Percentiles rank a stretch among this genome's conserved stretches.
Conservation (phyloP, 2,329 filamentous ascomycete genomes). For the Rhynchosporium secalis region DNA sequence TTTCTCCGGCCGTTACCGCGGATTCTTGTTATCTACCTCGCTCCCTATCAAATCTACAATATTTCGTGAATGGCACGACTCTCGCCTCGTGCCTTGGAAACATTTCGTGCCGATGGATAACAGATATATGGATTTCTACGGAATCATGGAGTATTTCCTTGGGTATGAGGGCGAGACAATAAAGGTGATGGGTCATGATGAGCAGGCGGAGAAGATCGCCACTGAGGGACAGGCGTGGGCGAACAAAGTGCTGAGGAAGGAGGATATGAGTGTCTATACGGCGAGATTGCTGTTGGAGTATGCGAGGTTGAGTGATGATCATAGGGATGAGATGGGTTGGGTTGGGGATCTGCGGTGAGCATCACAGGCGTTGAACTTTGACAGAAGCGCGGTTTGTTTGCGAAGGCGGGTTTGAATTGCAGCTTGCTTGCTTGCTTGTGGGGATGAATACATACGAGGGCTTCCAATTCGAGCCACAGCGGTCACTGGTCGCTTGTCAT, state of each 20-base stretch:
- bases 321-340: conserved; percentile 40
- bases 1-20: conserved; percentile 68
- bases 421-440: no score
- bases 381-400: not conserved
- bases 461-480: no score
- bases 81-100: conserved; percentile 71
- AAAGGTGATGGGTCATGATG: conserved; percentile 43
- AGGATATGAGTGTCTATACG: conserved; percentile 64
- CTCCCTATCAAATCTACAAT: conserved; percentile 77
- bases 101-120: conserved; percentile 84
- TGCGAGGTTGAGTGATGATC: conserved; percentile 41
- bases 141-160: conserved; percentile 73
- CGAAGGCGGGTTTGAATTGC: no score
- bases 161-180: conserved; percentile 54
- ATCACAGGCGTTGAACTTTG: not conserved
- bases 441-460: no score
- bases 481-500: no score
- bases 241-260: conserved; percentile 66
- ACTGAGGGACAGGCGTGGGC: conserved; percentile 70
- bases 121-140: conserved; percentile 70
- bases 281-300: conserved; percentile 70
- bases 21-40: conserved; percentile 67
- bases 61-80: conserved; percentile 81
- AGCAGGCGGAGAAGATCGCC: conserved; percentile 65
- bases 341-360: conserved; percentile 33